These are phyloP conservation scores for Allomyces arbusculus DNA, from an alignment of 192 early-diverging fungal species.

Conservation along the genomic window DNA sequence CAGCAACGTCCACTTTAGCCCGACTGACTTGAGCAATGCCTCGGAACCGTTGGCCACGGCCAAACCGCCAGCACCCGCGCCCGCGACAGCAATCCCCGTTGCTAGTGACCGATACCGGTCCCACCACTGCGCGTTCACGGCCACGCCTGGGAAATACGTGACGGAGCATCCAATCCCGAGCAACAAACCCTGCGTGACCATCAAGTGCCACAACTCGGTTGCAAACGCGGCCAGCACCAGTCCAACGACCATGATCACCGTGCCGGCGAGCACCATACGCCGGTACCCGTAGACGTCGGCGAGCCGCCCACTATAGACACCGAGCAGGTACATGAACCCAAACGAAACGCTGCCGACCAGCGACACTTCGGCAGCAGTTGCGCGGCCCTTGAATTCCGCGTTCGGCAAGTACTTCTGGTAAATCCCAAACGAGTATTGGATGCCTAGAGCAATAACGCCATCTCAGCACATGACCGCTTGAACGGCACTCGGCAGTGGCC, in stretches of 20 bases:
- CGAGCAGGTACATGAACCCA: background rate
- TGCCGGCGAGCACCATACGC: conserved; percentile 23
- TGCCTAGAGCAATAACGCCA: background rate
- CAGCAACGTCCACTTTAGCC: conserved; percentile 44
- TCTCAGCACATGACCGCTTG: too few species aligned
- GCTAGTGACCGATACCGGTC: conserved; percentile 39
- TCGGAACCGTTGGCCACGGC: conserved; percentile 37
- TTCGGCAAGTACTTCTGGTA: conserved; percentile 16
- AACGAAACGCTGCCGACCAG: conserved; percentile 7
- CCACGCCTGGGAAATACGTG: conserved; percentile 39
- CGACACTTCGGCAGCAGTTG: conserved; percentile 9
- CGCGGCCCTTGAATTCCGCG: conserved; percentile 10
- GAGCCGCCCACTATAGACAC: conserved; percentile 1
- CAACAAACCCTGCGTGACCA: conserved; percentile 50
- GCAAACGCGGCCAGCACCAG: conserved; percentile 26
- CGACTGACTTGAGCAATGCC: conserved; percentile 32
- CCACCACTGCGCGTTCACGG: conserved; percentile 52
- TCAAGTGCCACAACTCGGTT: conserved; percentile 43
- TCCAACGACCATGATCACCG: conserved; percentile 14
- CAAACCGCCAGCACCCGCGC: conserved; percentile 53
- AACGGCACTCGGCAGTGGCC: too few species aligned
- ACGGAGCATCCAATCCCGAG: conserved; percentile 53
- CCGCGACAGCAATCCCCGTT: conserved; percentile 48
- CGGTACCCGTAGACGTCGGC: conserved; percentile 27
- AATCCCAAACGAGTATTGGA: conserved; percentile 19